Conservation (phyloP, 345 rosid species). For the Eutrema heterophyllum region DNA sequence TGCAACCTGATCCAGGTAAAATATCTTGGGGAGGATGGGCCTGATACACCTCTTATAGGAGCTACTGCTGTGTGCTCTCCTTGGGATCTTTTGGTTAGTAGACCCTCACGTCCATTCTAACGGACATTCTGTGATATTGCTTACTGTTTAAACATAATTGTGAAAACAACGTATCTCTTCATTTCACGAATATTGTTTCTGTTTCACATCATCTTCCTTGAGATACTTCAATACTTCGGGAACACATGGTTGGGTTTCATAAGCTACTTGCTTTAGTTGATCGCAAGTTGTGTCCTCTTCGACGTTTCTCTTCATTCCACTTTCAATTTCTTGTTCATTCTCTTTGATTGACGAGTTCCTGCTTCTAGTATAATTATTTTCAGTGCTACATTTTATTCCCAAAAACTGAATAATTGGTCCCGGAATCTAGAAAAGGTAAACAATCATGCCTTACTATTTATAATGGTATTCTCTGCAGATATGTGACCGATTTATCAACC, state of each 20-base stretch:
- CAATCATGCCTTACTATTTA: not conserved
- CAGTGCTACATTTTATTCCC: too few relatives aligned
- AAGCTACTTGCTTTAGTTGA: not conserved
- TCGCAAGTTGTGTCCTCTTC: not conserved
- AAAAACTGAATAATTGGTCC: too few relatives aligned
- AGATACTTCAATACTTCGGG: not conserved
- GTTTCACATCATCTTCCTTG: not conserved
- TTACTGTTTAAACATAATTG: not conserved
- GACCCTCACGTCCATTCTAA: not conserved
- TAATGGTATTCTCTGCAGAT: slow-evolving; percentile 42
- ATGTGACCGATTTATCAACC: slow-evolving; percentile 80
- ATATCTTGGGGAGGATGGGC: slow-evolving; percentile 88
- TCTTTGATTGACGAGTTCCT: not conserved
- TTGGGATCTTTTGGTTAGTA: slow-evolving; percentile 94
- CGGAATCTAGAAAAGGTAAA: not conserved
- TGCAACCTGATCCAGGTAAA: slow-evolving; percentile 53
- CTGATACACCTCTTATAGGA: slow-evolving; percentile 65
- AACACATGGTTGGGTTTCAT: not conserved
- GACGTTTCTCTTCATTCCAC: not conserved
- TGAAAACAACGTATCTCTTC: not conserved
- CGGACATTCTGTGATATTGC: not conserved
- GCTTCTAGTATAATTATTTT: not conserved
- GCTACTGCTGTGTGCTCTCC: slow-evolving; percentile 88
- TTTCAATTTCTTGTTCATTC: not conserved
- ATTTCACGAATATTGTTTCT: not conserved